Evolutionary conservation across 495 filamentous ascomycete genomes (phyloP), one percentile per base, ranked within the genome.

Genomic region (Daldinia vernicosa): DNA sequence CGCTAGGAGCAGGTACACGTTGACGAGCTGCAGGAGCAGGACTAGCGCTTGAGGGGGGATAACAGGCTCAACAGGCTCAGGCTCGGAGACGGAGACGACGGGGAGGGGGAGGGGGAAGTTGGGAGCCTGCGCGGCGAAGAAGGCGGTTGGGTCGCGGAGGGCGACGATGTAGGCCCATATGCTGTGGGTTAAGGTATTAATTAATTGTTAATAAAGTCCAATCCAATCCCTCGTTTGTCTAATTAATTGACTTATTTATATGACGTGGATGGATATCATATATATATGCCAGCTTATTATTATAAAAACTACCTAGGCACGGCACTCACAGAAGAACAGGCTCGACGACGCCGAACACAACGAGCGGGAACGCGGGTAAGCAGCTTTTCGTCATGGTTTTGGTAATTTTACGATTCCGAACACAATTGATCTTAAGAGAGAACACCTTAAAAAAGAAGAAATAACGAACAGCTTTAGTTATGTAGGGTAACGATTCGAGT

Each of bases 1-100:
- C 14, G 81, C 84, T 12, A 90, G 80, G 39, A 91, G 82, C 2
- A 82, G 78, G 68, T 87, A 88, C 12, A 87, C 67, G 75, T 90
- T 91, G 68, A 79, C 80, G 5, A 90, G 79, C 75, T 90, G 88
- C 37, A 89, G 83, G 43, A 85, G 85, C 9, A 89, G 74, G 12
- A 85, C 80, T 14, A 80, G 72, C 53, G 80, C 83, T 67, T 83
- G 83, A 9, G 83, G 80, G 22, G 72, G 70, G 30, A 77, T 56
- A n/a, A n/a, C n/a, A n/a, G n/a, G n/a, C n/a, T n/a, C n/a, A n/a
- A n/a, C n/a, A n/a, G n/a, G n/a, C n/a, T n/a, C n/a, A 19, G 47
- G 73, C n/a, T 47, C 69, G 54, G 76, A 66, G 28, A 9, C 9
- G n/a, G 12, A 12, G 35, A 12, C 1, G 35, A 12, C 1, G 84